Percentiles rank a stretch among this genome's conserved stretches.
Evolutionary conservation across 1,139 yeast genomes (phyloP).

Genomic region (Geotrichum restrictum): DNA sequence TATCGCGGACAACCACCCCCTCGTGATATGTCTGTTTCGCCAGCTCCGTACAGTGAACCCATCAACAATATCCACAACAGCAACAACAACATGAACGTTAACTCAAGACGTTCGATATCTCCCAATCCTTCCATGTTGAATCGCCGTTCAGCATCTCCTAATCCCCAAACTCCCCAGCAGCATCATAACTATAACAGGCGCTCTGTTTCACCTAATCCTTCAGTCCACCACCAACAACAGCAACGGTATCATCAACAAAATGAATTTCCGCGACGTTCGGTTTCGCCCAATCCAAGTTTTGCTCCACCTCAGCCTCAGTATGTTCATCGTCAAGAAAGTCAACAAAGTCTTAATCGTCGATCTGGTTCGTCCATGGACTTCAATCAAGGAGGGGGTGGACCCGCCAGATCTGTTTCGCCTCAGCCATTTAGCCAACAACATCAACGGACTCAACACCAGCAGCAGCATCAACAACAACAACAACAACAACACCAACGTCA

Average conservation of each 20-base stretch:
- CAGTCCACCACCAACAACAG: not conserved
- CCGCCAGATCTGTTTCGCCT: not conserved
- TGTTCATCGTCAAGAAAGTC: not conserved
- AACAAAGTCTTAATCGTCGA: not conserved
- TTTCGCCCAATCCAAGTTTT: not conserved
- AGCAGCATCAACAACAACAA: too few species aligned
- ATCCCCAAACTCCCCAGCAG: conserved; percentile 17
- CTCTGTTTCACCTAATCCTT: not conserved
- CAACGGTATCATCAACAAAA: not conserved
- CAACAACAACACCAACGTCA: not conserved
- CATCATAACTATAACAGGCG: not conserved
- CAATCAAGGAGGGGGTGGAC: not conserved
- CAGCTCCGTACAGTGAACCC: not conserved
- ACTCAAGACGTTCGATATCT: conserved; percentile 5
- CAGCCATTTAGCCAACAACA: not conserved
- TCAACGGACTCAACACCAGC: not conserved
- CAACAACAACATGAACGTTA: too few species aligned
- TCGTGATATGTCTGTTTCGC: not conserved
- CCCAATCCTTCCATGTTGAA: conserved; percentile 14
- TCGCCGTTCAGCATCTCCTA: conserved; percentile 25
- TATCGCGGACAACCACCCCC: not conserved
- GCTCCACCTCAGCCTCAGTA: not conserved
- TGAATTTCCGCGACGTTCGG: not conserved
- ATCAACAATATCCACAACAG: too few species aligned
- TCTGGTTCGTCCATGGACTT: not conserved